These are phyloP conservation scores for Aureobasidium uvarum DNA, from an alignment of 2,329 filamentous ascomycete genomes.

Conservation along the genomic window DNA sequence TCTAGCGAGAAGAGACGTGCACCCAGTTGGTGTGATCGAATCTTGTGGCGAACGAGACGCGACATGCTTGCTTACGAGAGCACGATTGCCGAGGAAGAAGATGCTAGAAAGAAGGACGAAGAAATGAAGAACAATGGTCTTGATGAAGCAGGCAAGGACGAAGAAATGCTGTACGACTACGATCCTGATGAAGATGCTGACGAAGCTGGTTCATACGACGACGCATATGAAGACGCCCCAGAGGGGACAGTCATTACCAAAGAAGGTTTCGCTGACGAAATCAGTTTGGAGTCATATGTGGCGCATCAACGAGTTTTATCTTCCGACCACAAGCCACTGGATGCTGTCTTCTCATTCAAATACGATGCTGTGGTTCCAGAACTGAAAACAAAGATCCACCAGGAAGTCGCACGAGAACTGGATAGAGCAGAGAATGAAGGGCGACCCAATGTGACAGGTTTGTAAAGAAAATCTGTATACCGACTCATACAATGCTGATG, in stretches of 20 bases:
- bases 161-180: slow-evolving; percentile 85
- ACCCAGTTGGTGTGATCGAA: slow-evolving; percentile 96
- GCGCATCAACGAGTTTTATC: slow-evolving; percentile 88
- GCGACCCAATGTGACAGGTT: slow-evolving; percentile 59
- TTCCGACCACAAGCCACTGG: slow-evolving; percentile 92
- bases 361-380: slow-evolving; percentile 86
- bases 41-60: slow-evolving; percentile 75
- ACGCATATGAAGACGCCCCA: slow-evolving; percentile 49
- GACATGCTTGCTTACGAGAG: slow-evolving; percentile 66
- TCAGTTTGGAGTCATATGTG: slow-evolving; percentile 67
- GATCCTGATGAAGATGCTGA: slow-evolving; percentile 74
- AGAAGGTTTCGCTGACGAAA: slow-evolving; percentile 57
- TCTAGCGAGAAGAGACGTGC: slow-evolving; percentile 90
- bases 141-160: slow-evolving; percentile 70
- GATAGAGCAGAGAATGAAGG: slow-evolving; percentile 92
- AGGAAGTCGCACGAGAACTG: slow-evolving; percentile 81
- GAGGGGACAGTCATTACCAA: slow-evolving; percentile 56
- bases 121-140: slow-evolving; percentile 82
- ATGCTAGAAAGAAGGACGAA: slow-evolving; percentile 69
- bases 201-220: slow-evolving; percentile 54
- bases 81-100: slow-evolving; percentile 62
- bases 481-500: not conserved
- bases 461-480: not conserved
- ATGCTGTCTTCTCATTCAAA: slow-evolving; percentile 76
- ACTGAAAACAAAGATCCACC: slow-evolving; percentile 77